Percentiles rank a stretch among this genome's conserved stretches.
Evolutionary conservation across 768 basidiomycete species (phyloP).

Genomic region (Phallus indusiatus): DNA sequence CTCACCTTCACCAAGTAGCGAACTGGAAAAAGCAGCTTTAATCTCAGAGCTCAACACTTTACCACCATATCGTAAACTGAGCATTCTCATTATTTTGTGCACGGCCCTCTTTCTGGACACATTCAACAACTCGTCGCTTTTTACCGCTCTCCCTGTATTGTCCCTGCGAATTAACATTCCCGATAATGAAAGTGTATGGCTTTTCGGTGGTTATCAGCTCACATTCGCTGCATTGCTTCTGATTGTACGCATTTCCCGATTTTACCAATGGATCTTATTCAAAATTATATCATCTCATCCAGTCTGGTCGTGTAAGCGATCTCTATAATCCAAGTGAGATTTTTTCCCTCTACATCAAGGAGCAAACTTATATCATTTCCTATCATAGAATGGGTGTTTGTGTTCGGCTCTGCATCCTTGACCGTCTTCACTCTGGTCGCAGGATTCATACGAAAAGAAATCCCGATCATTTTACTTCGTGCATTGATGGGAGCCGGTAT

Average conservation of each 20-base stretch:
- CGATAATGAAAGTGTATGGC: constrained; percentile 26
- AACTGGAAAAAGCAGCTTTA: not conserved
- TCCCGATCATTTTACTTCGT: constrained; percentile 22
- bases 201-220: constrained; percentile 32
- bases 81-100: constrained; percentile 29
- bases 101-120: constrained; percentile 33
- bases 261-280: not conserved
- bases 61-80: constrained; percentile 14
- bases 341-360: not conserved
- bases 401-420: constrained; percentile 17
- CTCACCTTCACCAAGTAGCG: not conserved
- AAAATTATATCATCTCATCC: constrained; percentile 4
- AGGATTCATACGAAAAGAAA: constrained; percentile 24
- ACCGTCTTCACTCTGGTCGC: constrained; percentile 21
- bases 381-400: constrained; percentile 20
- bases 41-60: not conserved
- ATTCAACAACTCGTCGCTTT: constrained; percentile 33
- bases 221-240: constrained; percentile 35
- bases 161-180: constrained; percentile 15
- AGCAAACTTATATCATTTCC: not conserved
- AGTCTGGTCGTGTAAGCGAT: constrained; percentile 33
- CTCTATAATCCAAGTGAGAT: constrained; percentile 32
- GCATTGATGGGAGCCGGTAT: constrained; percentile 17
- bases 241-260: constrained; percentile 17
- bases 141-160: constrained; percentile 30